These are phyloP conservation scores for Alternaria ethzedia DNA, from an alignment of 2,329 filamentous ascomycete species.

Conservation along the genomic window DNA sequence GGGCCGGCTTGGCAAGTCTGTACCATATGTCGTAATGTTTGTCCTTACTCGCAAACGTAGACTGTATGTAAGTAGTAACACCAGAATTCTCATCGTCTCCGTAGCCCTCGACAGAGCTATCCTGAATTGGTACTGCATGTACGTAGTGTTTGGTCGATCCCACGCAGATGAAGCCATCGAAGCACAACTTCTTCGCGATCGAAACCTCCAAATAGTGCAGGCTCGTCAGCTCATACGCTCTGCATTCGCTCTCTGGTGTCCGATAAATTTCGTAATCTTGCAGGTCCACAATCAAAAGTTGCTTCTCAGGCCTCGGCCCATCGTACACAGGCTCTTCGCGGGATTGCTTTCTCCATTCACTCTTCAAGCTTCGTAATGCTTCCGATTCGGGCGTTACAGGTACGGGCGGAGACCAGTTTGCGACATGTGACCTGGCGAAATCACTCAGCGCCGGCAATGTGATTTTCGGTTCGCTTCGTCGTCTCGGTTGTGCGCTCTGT, in stretches of 20 bases:
- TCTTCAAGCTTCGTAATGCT: slow-evolving; percentile 11
- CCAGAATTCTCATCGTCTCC: slow-evolving; percentile 55
- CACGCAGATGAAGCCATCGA: slow-evolving; percentile 53
- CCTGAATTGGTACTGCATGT: slow-evolving; percentile 61
- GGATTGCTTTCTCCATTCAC: slow-evolving; percentile 7
- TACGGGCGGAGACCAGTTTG: slow-evolving; percentile 15
- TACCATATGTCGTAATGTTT: slow-evolving; percentile 65
- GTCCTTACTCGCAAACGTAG: slow-evolving; percentile 43
- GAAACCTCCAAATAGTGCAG: slow-evolving; percentile 22
- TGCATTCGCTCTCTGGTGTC: background rate
- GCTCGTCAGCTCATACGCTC: slow-evolving; percentile 13
- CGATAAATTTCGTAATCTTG: slow-evolving; percentile 36
- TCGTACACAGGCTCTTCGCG: background rate
- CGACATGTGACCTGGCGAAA: slow-evolving; percentile 19
- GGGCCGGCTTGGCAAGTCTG: slow-evolving; percentile 61
- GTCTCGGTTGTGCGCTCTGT: background rate
- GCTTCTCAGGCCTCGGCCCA: background rate
- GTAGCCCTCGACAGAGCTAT: slow-evolving; percentile 72
- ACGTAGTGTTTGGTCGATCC: slow-evolving; percentile 59
- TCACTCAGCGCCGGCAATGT: background rate
- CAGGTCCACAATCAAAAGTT: slow-evolving; percentile 23
- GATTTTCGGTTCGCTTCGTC: background rate
- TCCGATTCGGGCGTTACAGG: slow-evolving; percentile 12
- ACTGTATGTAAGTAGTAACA: slow-evolving; percentile 70
- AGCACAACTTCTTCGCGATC: slow-evolving; percentile 16